A percentile compares a stretch with the other conserved stretches of the same genome.
These are phyloP conservation scores for Yamadazyma dushanensis DNA, from an alignment of 1,139 yeast genomes.

Conservation along the genomic window DNA sequence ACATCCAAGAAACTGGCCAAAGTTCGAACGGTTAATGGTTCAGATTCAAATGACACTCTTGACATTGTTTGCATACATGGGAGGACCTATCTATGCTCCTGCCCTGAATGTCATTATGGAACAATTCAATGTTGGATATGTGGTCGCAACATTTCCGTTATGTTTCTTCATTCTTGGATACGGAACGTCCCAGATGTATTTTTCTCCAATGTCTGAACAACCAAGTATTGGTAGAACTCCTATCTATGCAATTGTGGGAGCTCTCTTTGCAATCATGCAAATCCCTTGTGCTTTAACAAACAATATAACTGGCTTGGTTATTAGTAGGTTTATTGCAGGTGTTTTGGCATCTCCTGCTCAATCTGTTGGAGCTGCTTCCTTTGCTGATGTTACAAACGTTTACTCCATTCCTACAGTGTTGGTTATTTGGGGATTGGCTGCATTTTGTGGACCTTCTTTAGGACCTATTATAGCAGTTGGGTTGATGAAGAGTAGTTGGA, in stretches of 20 bases:
- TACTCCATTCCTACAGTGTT: conserved; percentile 29
- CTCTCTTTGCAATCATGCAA: conserved; percentile 33
- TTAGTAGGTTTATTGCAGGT: conserved; percentile 35
- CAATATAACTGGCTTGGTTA: conserved; percentile 30
- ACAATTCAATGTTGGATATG: conserved; percentile 41
- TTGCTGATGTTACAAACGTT: conserved; percentile 26
- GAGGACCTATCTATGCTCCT: conserved; percentile 31
- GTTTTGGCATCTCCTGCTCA: conserved; percentile 38
- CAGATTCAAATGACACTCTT: conserved; percentile 22
- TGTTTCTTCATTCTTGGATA: conserved; percentile 49
- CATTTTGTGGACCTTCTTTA: conserved; percentile 31
- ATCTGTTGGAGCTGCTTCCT: conserved; percentile 40
- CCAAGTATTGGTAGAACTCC: conserved; percentile 53
- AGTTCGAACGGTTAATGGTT: conserved; percentile 20
- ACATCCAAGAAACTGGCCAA: conserved; percentile 32
- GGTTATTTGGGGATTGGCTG: conserved; percentile 30
- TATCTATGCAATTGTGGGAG: conserved; percentile 31
- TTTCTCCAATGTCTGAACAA: conserved; percentile 55
- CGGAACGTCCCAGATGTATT: conserved; percentile 56
- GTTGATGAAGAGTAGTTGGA: conserved; percentile 32
- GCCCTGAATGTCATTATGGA: conserved; percentile 35
- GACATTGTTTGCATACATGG: conserved; percentile 28
- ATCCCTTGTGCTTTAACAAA: conserved; percentile 32
- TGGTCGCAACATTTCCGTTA: conserved; percentile 45
- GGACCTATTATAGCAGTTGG: conserved; percentile 35